Evolutionary conservation across 495 filamentous ascomycete species (phyloP), one percentile per base, ranked within the genome.

Genomic region (Cercophora scortea): DNA sequence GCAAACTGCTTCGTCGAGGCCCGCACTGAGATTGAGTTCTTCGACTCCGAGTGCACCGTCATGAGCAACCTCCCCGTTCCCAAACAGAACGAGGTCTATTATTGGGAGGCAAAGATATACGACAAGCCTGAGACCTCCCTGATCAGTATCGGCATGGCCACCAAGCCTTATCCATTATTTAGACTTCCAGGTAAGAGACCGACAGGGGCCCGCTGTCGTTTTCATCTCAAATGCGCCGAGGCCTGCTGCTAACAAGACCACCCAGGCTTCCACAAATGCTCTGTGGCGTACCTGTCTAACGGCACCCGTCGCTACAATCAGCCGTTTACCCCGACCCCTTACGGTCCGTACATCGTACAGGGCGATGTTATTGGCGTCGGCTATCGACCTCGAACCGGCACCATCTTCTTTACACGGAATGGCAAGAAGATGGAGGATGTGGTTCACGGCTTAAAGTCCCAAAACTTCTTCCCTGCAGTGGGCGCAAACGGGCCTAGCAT

Each of bases 51-150:
- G 66, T 97, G 93, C 70, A 95, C 89, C 63, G 94, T 97, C 45
- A 88, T 96, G 76, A 95, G 87, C 67, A 98, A 98, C 58, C 71
- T 98, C 39, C 93, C 93, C 0, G 86, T 98, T 36, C 93, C 93
- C 18, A 98, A 98, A 66, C 93, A 98, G 64, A 97, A 98, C 60
- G 93, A 98, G 64, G 91, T 96, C 12, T 97, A 97, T 63, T 98
- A 98, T 67, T 98, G 93, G 93, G 93, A 98, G 64, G 89, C 93
- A 12, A 98, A 98, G 71, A 84, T 98, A 40, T 97, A 93, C 69
- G 94, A 97, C 49, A 96, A 97, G 69, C 92, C 93, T 4, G 93
- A 96, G 36, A 78, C 74, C 13, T 90, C 91, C 0, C 70, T 87
- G 52, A 76, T 98, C 41, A 90, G 85, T 59, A 87, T 98, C 53